Conservation (phyloP, 1,139 yeast species). For the Suhomyces guaymorum region DNA sequence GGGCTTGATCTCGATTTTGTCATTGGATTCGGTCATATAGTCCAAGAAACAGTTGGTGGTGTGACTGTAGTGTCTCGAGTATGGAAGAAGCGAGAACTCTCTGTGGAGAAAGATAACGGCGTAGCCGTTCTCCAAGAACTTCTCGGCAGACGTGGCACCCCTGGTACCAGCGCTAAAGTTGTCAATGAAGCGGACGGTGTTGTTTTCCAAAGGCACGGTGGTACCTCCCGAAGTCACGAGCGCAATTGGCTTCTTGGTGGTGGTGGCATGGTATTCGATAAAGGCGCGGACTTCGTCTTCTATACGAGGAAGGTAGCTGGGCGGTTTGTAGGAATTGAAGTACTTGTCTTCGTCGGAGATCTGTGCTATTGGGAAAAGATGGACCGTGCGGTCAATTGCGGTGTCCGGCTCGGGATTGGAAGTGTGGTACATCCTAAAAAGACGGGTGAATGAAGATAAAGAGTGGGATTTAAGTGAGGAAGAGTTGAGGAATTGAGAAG, state of each 20-base stretch:
- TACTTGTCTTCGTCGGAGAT: constrained; percentile 72
- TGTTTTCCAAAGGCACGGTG: constrained; percentile 94
- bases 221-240: constrained; percentile 97
- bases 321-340: constrained; percentile 71
- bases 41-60: constrained; percentile 85
- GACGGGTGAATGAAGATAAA: not conserved
- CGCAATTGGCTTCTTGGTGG: constrained; percentile 57
- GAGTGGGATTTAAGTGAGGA: constrained; percentile 13
- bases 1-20: constrained; percentile 59
- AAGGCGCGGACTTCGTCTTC: constrained; percentile 59
- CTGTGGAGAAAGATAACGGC: constrained; percentile 92
- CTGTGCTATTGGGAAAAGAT: constrained; percentile 79
- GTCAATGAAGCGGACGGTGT: constrained; percentile 94
- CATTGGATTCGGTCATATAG: constrained; percentile 61
- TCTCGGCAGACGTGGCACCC: constrained; percentile 95
- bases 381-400: constrained; percentile 78
- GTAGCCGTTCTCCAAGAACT: constrained; percentile 79
- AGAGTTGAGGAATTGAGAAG: not conserved
- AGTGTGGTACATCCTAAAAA: constrained; percentile 42
- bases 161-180: constrained; percentile 97
- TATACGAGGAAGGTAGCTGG: constrained; percentile 67
- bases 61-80: constrained; percentile 84
- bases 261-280: constrained; percentile 46
- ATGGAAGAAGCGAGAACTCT: constrained; percentile 88
- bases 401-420: constrained; percentile 68